Evolutionary conservation across 1,139 yeast species (phyloP), one percentile per base, ranked within the genome.

Genomic region (Saccharomyces pastorianus): DNA sequence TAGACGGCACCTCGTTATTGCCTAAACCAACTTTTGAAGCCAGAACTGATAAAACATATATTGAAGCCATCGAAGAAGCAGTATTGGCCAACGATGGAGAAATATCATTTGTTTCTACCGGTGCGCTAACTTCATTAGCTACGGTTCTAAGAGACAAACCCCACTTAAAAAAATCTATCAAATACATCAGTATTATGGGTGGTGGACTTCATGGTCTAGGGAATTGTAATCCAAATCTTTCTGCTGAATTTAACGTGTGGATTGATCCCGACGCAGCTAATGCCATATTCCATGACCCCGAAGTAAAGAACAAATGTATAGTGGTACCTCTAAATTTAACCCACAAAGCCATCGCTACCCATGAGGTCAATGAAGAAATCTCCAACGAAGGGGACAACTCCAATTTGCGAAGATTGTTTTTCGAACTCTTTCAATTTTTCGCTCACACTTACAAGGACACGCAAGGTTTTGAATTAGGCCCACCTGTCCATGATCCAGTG

Each of bases 401-500:
- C 0, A 67, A 67, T 4, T 63, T 81, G 34, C 77, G 93, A 56
- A 72, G 71, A 53, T 73, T 83, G 71, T 81, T 81, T 64, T 76
- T 75, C 61, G 82, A 82, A 55, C 74, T 88, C 52, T 74, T 86
- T 62, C 73, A 73, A 52, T 85, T 76, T 63, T 85, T 83, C 65
- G 77, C 77, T 2, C 71, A 71, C 29, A 66, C 79, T 9, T 83
- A 81, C 66, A 71, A 69, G 52, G 65, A 67, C 23, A 70, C 67
- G n/a, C 77, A 75, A 61, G 80, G 77, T 2, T 76, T 78, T 59
- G 63, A 57, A 3, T 61, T 68, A 2, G 95, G 95, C 0, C 93
- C 95, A 1, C 91, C 95, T 1, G 76, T 88, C 1, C 96, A 89
- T 68, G 96, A 88, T 65, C 95, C 96, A 0, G 71, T 87, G 48